Conservation (phyloP, 305 asterid species). For the Fraxinus sp. region DNA sequence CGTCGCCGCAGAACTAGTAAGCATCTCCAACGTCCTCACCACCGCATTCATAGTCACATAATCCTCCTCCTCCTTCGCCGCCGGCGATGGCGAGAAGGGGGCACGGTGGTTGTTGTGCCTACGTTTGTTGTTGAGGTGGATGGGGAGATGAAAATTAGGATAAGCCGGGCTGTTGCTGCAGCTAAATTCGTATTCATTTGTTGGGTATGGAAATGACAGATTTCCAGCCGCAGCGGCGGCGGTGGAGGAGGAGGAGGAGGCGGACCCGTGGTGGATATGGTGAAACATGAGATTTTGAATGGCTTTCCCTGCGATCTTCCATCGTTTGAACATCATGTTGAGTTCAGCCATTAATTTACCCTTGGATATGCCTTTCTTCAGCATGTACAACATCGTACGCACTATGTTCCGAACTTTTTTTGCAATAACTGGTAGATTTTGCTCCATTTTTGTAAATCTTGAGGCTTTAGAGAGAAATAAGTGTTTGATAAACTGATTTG, state of each 20-base stretch:
- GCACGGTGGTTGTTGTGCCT: slow-evolving; percentile 22
- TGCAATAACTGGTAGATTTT: slow-evolving; percentile 40
- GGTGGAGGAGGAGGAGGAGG: slow-evolving; percentile 19
- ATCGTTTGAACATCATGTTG: slow-evolving; percentile 44
- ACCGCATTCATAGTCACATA: slow-evolving; percentile 20
- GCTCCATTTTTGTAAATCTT: slow-evolving; percentile 37
- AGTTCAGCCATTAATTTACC: slow-evolving; percentile 38
- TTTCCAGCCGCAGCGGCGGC: slow-evolving; percentile 10
- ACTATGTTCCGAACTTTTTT: slow-evolving; percentile 42
- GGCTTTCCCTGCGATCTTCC: slow-evolving; percentile 54
- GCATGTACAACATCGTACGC: slow-evolving; percentile 34
- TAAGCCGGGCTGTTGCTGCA: slow-evolving; percentile 33
- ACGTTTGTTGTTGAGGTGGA: slow-evolving; percentile 26
- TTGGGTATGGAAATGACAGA: neutral
- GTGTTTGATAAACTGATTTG: neutral
- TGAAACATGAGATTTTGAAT: slow-evolving; percentile 52
- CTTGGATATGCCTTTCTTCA: slow-evolving; percentile 50
- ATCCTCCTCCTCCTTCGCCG: neutral
- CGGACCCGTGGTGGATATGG: slow-evolving; percentile 31
- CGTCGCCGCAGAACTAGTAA: slow-evolving; percentile 28
- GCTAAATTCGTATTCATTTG: slow-evolving; percentile 33
- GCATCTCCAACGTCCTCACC: slow-evolving; percentile 35
- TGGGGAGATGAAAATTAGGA: slow-evolving; percentile 24
- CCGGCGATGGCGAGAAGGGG: neutral
- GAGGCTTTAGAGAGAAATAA: neutral